Conservation (phyloP, 768 basidiomycete genomes). For the Boletus pseudo-olivaceus region DNA sequence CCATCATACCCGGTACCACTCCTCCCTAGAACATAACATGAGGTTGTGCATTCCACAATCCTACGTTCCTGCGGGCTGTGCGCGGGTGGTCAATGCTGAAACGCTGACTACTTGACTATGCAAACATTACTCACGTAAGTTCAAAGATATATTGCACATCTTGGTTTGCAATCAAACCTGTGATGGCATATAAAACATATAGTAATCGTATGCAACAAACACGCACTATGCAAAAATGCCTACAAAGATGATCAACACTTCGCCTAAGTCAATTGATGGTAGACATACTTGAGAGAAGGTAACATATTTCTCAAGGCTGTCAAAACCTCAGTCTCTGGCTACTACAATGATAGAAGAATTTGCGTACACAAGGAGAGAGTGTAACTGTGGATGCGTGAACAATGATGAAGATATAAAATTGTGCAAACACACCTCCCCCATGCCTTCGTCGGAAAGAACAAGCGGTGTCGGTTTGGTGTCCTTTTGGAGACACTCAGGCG, state of each 20-base stretch:
- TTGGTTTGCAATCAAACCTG: constrained; percentile 24
- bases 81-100: constrained; percentile 3
- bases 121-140: constrained; percentile 16
- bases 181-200: background rate
- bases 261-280: constrained; percentile 28
- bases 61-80: constrained; percentile 45
- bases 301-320: constrained; percentile 33
- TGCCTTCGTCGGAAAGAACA: constrained; percentile 41
- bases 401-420: background rate
- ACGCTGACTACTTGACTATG: constrained; percentile 10
- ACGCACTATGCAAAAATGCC: constrained; percentile 24
- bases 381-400: constrained; percentile 37
- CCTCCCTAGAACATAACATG: constrained; percentile 65
- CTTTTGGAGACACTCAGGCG: constrained; percentile 31
- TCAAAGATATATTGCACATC: constrained; percentile 29
- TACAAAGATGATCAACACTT: constrained; percentile 26
- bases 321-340: constrained; percentile 38
- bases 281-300: constrained; percentile 27
- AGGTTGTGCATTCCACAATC: constrained; percentile 56
- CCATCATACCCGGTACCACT: constrained; percentile 66
- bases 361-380: constrained; percentile 56
- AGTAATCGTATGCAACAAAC: background rate
- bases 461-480: constrained; percentile 21
- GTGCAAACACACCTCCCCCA: constrained; percentile 40
- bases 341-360: background rate